Evolutionary conservation across 2,329 filamentous ascomycete species (phyloP).

Genomic region (Scedosporium apiospermum): DNA sequence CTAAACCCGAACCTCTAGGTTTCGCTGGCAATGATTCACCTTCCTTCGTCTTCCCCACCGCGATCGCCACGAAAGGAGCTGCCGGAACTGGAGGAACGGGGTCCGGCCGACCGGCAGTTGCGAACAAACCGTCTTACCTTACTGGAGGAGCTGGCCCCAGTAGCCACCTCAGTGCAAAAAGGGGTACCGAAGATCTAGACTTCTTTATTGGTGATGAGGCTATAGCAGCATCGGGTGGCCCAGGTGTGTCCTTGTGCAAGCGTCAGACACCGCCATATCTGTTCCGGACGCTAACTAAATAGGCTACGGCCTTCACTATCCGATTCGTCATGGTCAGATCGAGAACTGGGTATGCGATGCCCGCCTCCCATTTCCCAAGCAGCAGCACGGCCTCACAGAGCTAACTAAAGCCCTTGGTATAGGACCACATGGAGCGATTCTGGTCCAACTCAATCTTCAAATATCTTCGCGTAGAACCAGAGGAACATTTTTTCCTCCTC

Average conservation of each 20-base stretch:
- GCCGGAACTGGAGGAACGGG: conserved; percentile 66
- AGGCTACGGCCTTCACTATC: conserved; percentile 96
- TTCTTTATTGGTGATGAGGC: conserved; percentile 99
- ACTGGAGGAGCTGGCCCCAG: conserved; percentile 78
- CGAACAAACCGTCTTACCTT: conserved; percentile 90
- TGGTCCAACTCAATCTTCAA: conserved; percentile 99
- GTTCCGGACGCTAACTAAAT: conserved; percentile 11
- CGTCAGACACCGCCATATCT: conserved; percentile 7
- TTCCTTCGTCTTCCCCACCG: conserved; percentile 97
- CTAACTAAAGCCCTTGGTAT: conserved; percentile 7
- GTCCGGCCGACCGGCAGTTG: conserved; percentile 80
- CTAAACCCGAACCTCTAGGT: conserved; percentile 40
- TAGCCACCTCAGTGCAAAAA: conserved; percentile 79
- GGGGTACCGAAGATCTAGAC: conserved; percentile 94
- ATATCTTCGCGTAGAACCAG: conserved; percentile 93
- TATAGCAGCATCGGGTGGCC: conserved; percentile 70
- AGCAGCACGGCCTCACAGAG: background rate
- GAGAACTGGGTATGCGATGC: conserved; percentile 78
- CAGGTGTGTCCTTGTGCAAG: conserved; percentile 45
- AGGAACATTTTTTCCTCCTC: conserved; percentile 96
- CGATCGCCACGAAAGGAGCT: conserved; percentile 87
- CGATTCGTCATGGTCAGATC: conserved; percentile 94
- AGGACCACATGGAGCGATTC: conserved; percentile 99
- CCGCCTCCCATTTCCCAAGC: background rate
- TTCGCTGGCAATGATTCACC: conserved; percentile 99